Evolutionary conservation across 1,284 basidiomycete genomes (phyloP).

Genomic region (Marasmius sp.): DNA sequence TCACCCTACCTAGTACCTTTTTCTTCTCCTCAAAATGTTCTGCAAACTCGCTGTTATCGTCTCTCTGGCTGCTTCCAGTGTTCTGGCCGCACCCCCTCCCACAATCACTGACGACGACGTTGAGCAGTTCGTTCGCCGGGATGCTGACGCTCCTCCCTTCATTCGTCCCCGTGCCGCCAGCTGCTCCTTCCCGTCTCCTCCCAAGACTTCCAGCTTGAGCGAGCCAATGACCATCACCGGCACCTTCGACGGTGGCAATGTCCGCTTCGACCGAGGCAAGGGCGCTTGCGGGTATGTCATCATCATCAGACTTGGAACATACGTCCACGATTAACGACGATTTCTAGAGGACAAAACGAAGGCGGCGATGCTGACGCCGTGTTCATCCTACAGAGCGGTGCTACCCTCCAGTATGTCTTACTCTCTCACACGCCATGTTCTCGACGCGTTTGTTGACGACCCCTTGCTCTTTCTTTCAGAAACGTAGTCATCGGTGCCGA

Average conservation of each 20-base stretch:
- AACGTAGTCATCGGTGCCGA: conserved; percentile 19
- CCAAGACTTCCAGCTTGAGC: conserved; percentile 13
- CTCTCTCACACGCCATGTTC: neutral
- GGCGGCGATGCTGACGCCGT: conserved; percentile 18
- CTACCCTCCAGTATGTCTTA: conserved; percentile 5
- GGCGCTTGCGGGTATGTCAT: conserved; percentile 7
- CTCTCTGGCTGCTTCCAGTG: neutral
- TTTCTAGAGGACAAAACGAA: conserved; percentile 8
- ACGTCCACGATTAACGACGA: neutral
- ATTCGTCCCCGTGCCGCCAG: conserved; percentile 12
- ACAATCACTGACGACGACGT: too few relatives aligned
- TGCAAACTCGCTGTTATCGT: neutral
- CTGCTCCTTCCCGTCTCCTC: conserved; percentile 16
- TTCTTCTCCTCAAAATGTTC: neutral
- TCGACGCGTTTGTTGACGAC: too few relatives aligned
- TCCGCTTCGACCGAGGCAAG: conserved; percentile 16
- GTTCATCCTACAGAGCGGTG: conserved; percentile 16
- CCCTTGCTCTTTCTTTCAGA: neutral
- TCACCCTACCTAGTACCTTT: neutral
- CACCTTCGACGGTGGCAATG: conserved; percentile 15
- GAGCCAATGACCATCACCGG: conserved; percentile 14
- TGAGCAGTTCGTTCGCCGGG: neutral
- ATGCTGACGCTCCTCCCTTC: neutral
- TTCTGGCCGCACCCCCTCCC: neutral
- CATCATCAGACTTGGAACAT: too few relatives aligned